Evolutionary conservation across 805 yeast species (phyloP).

Genomic region (Candida methanosorbosa): DNA sequence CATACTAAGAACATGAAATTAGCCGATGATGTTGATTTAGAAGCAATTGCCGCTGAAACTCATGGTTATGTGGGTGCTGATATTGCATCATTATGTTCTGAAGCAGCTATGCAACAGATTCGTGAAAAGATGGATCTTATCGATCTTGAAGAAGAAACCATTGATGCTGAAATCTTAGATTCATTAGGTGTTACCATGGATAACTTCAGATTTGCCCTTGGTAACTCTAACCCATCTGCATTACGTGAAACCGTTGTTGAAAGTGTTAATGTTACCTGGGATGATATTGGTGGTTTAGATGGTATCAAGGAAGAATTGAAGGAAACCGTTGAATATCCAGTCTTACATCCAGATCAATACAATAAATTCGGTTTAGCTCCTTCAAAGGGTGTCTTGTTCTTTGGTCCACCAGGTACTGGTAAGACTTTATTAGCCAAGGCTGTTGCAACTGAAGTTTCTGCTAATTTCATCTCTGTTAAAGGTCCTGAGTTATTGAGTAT

Average conservation of each 20-base stretch:
- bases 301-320: conserved; percentile 92
- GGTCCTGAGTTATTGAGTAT: conserved; percentile 95
- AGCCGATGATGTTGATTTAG: conserved; percentile 90
- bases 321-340: conserved; percentile 99
- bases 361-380: conserved; percentile 98
- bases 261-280: conserved; percentile 98
- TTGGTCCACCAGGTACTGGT: conserved; percentile 99
- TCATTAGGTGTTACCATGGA: conserved; percentile 98
- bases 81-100: conserved; percentile 97
- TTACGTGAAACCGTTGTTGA: conserved; percentile 99
- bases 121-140: conserved; percentile 99
- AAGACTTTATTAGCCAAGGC: conserved; percentile 97
- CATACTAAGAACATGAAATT: conserved; percentile 99
- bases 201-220: conserved; percentile 94
- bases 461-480: conserved; percentile 93
- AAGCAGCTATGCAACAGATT: conserved; percentile 99
- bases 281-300: conserved; percentile 98
- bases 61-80: conserved; percentile 99
- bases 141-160: conserved; percentile 91
- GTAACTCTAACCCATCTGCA: conserved; percentile 98
- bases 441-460: conserved; percentile 98
- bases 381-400: conserved; percentile 95
- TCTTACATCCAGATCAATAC: conserved; percentile 96
- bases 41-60: conserved; percentile 92
- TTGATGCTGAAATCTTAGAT: conserved; percentile 94